Percentiles rank a stretch among this genome's conserved stretches.
Evolutionary conservation across 208 protist species (phyloP).

Genomic region (Cochliopodium minus): DNA sequence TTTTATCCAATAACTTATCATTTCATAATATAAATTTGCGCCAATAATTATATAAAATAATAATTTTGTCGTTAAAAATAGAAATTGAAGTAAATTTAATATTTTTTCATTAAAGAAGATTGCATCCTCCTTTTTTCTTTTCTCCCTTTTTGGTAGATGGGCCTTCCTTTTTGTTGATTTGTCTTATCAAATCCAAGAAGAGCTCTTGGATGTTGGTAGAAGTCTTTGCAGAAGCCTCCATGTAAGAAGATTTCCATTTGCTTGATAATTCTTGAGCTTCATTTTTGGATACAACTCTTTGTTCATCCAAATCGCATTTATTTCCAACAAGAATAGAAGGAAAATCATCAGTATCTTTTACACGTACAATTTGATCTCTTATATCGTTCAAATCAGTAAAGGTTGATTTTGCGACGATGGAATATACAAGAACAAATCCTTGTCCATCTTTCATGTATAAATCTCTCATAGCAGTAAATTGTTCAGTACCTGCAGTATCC

Average conservation of each 20-base stretch:
- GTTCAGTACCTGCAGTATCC: conserved; percentile 53
- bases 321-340: conserved; percentile 46
- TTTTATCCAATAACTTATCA: too few species aligned
- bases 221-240: conserved; percentile 35
- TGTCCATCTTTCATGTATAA: conserved; percentile 29
- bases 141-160: not conserved
- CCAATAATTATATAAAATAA: too few species aligned
- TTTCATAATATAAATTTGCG: too few species aligned
- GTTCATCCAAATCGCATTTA: conserved; percentile 41
- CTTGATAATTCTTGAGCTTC: conserved; percentile 33
- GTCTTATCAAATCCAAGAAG: conserved; percentile 29
- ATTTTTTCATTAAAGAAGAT: too few species aligned
- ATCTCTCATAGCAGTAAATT: conserved; percentile 31
- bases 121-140: not conserved
- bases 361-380: conserved; percentile 27
- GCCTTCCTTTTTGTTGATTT: not conserved
- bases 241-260: conserved; percentile 23
- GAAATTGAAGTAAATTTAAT: too few species aligned
- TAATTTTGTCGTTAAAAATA: too few species aligned
- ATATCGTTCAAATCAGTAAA: conserved; percentile 33
- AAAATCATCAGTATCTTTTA: conserved; percentile 31
- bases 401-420: conserved; percentile 16
- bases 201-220: conserved; percentile 26
- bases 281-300: conserved; percentile 31
- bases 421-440: conserved; percentile 44